A percentile compares a stretch with the other conserved stretches of the same genome.
Evolutionary conservation across 371 early-diverging fungal genomes (phyloP).

Genomic region (Circinella umbellata): DNA sequence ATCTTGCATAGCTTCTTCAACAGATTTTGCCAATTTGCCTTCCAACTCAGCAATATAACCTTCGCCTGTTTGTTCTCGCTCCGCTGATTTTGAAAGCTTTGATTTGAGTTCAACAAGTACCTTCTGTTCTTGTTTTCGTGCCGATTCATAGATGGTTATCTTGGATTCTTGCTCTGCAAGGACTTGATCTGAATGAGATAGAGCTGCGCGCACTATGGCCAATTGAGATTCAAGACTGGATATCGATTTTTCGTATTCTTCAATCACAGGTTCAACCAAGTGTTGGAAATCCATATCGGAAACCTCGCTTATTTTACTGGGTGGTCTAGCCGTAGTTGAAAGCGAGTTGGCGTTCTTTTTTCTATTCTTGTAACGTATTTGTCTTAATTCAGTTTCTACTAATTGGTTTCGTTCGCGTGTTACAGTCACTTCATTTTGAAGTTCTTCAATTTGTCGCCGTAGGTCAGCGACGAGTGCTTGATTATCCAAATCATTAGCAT

Average conservation of each 20-base stretch:
- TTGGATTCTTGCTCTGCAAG: slow-evolving; percentile 54
- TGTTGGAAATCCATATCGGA: slow-evolving; percentile 52
- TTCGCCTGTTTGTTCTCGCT: slow-evolving; percentile 45
- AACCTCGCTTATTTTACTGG: neutral
- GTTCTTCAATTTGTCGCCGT: slow-evolving; percentile 25
- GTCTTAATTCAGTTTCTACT: slow-evolving; percentile 25
- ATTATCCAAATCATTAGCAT: slow-evolving; percentile 16
- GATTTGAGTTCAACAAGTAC: slow-evolving; percentile 31
- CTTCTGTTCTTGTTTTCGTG: slow-evolving; percentile 24
- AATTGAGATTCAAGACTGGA: slow-evolving; percentile 63
- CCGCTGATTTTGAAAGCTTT: slow-evolving; percentile 24
- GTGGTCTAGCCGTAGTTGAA: neutral
- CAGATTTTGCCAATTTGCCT: slow-evolving; percentile 37
- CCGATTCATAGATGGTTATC: slow-evolving; percentile 36
- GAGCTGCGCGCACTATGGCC: slow-evolving; percentile 56
- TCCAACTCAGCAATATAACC: slow-evolving; percentile 50
- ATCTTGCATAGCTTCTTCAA: slow-evolving; percentile 32
- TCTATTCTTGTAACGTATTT: slow-evolving; percentile 6
- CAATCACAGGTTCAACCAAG: slow-evolving; percentile 69
- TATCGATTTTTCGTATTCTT: slow-evolving; percentile 69
- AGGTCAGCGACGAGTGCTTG: slow-evolving; percentile 22
- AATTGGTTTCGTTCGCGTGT: slow-evolving; percentile 26
- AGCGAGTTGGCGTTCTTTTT: slow-evolving; percentile 14
- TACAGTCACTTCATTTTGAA: slow-evolving; percentile 24
- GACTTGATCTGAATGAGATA: slow-evolving; percentile 51